Evolutionary conservation across 257 asterid genomes (phyloP), one percentile per base, ranked within the genome.

Genomic region (Verbascum thapsus): DNA sequence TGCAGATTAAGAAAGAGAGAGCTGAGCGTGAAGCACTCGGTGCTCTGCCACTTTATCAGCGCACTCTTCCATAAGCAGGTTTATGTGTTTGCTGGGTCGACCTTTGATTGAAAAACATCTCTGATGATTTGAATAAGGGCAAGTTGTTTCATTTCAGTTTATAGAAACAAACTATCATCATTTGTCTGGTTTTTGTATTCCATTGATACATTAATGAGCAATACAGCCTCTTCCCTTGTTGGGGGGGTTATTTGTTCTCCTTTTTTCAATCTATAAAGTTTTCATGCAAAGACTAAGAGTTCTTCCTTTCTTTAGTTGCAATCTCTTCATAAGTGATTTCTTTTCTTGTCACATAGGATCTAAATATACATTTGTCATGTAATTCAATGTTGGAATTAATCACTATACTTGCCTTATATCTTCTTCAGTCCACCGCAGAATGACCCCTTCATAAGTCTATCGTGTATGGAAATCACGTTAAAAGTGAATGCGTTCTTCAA

Each of bases 11-110:
- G 74, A 78, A 75, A 69, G 97, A 90, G 83, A 63, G 48, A 3
- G 96, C 96, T 30, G 97, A 90, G 71, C 95, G 97, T 15, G 81
- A 83, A 73, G 91, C 90, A 15, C 83, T 87, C 10, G 96, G 96
- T 56, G 97, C 83, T 11, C 72, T 72, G 57, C 96, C 97, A 9
- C 95, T 90, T 61, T 83, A 85, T 60, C 95, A 90, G 74, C 94
- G 96, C 47, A 79, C 95, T 34, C n/a, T 90, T 61, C 92, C 97
- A 7, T 90, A 57, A 86, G 57, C 63, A 41, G 23, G 43, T 59
- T 13, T 19, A 41, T 10, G 5, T 59, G 48, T 5, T n/a, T 66
- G 38, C 52, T 20, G 59, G 58, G 75, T 57, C 49, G 66, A 15
- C 72, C 66, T 70, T 11, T 35, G 35, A 67, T 63, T 57, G 75